Evolutionary conservation across 495 filamentous ascomycete genomes (phyloP).

Genomic region (Penicillium lagena): DNA sequence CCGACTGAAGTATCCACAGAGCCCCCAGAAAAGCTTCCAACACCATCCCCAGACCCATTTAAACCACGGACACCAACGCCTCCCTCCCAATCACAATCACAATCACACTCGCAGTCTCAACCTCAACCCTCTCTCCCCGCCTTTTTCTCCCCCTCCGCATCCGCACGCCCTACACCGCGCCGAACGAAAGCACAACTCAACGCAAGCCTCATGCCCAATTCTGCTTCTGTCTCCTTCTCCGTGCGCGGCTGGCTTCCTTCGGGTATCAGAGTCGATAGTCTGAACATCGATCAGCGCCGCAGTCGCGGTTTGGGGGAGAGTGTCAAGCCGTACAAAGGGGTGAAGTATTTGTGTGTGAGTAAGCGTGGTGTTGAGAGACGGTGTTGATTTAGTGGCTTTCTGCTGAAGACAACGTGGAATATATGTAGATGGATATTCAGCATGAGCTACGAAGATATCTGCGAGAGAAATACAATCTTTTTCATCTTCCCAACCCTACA

Average conservation of each 20-base stretch:
- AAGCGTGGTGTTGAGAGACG: constrained; percentile 70
- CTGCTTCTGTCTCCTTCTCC: constrained; percentile 78
- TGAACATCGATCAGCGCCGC: constrained; percentile 76
- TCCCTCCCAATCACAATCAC: constrained; percentile 7
- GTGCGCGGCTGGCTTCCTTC: constrained; percentile 95
- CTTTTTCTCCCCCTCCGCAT: constrained; percentile 21
- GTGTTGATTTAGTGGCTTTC: constrained; percentile 17
- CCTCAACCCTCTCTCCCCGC: constrained; percentile 7
- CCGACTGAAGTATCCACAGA: constrained; percentile 3
- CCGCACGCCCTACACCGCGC: constrained; percentile 24
- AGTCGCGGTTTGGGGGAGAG: constrained; percentile 81
- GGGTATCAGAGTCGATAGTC: constrained; percentile 86
- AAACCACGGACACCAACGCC: constrained; percentile 22
- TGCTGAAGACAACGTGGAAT: not conserved
- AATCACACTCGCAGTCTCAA: constrained; percentile 2
- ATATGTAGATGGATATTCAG: not conserved
- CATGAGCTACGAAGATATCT: not conserved
- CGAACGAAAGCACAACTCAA: constrained; percentile 58
- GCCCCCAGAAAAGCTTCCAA: constrained; percentile 4
- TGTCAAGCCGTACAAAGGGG: constrained; percentile 94
- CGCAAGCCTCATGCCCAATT: constrained; percentile 83
- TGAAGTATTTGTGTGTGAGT: constrained; percentile 93
- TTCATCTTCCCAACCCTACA: too few species aligned
- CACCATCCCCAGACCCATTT: constrained; percentile 16
- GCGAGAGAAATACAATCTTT: too few species aligned